phyloP scores from a whole-genome alignment of 768 basidiomycete species.

The Clavaria fumosa region DNA sequence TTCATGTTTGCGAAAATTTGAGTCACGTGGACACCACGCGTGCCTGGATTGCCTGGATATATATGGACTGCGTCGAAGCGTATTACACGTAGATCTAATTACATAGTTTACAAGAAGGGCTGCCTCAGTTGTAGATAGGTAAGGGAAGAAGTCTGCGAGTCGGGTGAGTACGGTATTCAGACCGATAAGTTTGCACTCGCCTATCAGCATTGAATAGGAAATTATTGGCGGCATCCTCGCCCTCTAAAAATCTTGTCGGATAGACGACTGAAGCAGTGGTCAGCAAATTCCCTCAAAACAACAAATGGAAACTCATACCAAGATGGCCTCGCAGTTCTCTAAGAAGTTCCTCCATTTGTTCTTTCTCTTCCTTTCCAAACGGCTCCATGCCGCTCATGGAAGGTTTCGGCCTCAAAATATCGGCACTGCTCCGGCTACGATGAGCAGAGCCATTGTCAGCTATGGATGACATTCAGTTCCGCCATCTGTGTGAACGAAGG shows the following conservation, averaged over 20 bases:
- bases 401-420: slow-evolving; percentile 25
- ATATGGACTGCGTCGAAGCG: too few species aligned
- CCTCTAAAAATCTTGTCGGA: slow-evolving; percentile 78
- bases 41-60: too few species aligned
- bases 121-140: slow-evolving; percentile 58
- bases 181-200: slow-evolving; percentile 21
- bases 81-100: too few species aligned
- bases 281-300: background rate
- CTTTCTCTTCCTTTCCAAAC: slow-evolving; percentile 70
- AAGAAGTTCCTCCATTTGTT: slow-evolving; percentile 80
- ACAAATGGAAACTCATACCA: slow-evolving; percentile 32
- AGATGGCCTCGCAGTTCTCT: slow-evolving; percentile 71
- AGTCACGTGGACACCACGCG: too few species aligned
- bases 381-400: slow-evolving; percentile 42
- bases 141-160: slow-evolving; percentile 45
- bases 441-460: slow-evolving; percentile 13
- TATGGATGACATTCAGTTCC: too few species aligned
- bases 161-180: slow-evolving; percentile 6
- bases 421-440: slow-evolving; percentile 18
- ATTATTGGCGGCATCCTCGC: slow-evolving; percentile 84
- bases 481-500: too few species aligned
- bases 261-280: slow-evolving; percentile 44
- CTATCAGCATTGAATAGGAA: slow-evolving; percentile 85
- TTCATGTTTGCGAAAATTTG: too few species aligned
- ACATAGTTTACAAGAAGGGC: too few species aligned